Evolutionary conservation across 345 rosid genomes (phyloP).

Genomic region (Populus pruinosa): DNA sequence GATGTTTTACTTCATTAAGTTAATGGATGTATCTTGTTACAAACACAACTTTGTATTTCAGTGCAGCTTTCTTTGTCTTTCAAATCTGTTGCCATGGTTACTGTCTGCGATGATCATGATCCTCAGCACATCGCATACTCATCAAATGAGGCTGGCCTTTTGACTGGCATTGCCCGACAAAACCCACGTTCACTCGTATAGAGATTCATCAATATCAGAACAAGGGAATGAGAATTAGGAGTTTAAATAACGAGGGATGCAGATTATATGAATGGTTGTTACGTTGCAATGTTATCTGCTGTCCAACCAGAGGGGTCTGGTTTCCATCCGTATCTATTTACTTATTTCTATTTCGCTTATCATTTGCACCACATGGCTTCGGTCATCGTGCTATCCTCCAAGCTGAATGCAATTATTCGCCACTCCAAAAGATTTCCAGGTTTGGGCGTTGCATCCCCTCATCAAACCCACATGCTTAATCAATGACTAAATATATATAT

Average conservation of each 20-base stretch:
- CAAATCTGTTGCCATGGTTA: background rate
- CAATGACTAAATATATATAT: no score
- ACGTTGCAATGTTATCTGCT: background rate
- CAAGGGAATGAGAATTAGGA: background rate
- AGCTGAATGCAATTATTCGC: background rate
- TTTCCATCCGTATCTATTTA: slow-evolving; percentile 5
- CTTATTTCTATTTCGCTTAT: slow-evolving; percentile 12
- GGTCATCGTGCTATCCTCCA: slow-evolving; percentile 1
- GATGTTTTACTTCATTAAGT: slow-evolving; percentile 21
- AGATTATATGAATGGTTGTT: background rate
- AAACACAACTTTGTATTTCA: background rate
- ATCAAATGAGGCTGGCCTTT: background rate
- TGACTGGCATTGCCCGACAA: slow-evolving; percentile 12
- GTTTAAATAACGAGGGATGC: background rate
- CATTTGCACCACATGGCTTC: slow-evolving; percentile 4
- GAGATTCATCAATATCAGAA: background rate
- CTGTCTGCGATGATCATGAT: background rate
- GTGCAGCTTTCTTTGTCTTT: background rate
- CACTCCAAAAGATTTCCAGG: no score
- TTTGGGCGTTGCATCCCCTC: background rate
- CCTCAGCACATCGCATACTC: background rate
- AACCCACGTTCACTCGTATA: slow-evolving; percentile 4
- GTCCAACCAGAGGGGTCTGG: background rate
- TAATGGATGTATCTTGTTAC: slow-evolving; percentile 15
- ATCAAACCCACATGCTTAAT: background rate